Conservation (phyloP, 177 flowering plant genomes). For the Telopea speciosissima region DNA sequence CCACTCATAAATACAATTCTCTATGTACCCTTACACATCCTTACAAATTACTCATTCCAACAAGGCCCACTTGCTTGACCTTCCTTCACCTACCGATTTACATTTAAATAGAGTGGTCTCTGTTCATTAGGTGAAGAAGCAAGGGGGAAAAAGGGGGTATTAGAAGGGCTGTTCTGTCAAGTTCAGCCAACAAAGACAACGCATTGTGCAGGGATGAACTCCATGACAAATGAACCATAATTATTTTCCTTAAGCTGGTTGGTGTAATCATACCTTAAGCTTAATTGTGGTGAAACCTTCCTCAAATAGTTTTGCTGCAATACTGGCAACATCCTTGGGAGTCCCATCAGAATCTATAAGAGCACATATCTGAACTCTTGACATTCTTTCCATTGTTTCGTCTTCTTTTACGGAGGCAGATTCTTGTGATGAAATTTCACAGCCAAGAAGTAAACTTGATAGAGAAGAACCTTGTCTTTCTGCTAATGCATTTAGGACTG, state of each 20-base stretch:
- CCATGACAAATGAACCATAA: background rate
- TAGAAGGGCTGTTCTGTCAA: no score
- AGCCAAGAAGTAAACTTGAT: conserved; percentile 34
- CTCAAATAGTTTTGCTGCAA: conserved; percentile 53
- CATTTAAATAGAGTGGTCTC: no score
- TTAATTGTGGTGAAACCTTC: conserved; percentile 84
- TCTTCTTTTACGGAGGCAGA: conserved; percentile 22
- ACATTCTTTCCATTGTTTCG: conserved; percentile 14
- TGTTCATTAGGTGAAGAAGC: no score
- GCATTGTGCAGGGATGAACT: background rate
- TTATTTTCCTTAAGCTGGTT: background rate
- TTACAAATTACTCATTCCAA: no score
- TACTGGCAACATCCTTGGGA: conserved; percentile 60
- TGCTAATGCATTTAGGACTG: conserved; percentile 83
- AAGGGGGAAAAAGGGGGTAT: no score
- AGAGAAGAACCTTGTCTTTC: conserved; percentile 48
- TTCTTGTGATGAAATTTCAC: conserved; percentile 9
- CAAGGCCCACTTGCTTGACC: no score
- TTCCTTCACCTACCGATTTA: no score
- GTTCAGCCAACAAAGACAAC: background rate
- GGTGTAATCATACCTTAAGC: conserved; percentile 47
- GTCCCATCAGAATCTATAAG: conserved; percentile 73
- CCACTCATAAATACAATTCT: no score
- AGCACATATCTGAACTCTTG: conserved; percentile 62
- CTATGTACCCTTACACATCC: no score